Base-by-base conservation (phyloP, 2,329 filamentous ascomycete genomes). In the Diaporthe eres region DNA sequence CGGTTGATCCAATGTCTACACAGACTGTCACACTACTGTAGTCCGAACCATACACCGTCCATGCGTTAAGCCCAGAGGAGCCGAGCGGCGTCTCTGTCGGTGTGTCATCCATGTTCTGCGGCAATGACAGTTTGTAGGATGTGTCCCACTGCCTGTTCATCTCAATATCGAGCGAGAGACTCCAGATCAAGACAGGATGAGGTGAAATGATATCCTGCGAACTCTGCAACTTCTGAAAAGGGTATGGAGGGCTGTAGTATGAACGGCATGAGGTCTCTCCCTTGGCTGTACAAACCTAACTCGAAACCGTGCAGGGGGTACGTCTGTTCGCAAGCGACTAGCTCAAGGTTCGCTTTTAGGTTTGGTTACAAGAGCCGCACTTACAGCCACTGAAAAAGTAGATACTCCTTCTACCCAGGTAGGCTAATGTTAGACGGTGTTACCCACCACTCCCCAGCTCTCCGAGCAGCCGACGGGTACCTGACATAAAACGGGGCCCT, bases 351-450 rank as follows among this genome's bases (percentile, higher is more conserved):
- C 42, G 34, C n/a, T 47, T 68, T 68, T 68, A 7, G 10, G 44
- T 51, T 65, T 68, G 47, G 47, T 68, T 39, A 39, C 65, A 53
- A 55, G 47, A 68, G 65, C 47, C 65, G 65, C 47, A 53, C 47
- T 8, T 39, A 53, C 19, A 51, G 22, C 63, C 63, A 67, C 17
- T 17, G 19, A 25, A 34, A 44, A 25, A 28, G 39, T 13, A 44
- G n/a, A 42, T 22, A 55, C 19, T 55, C 15, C 3, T n/a, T 3
- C 53, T 22, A 13, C 25, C 39, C 25, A 22, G 9, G 39, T 2
- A 31, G n/a, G n/a, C 37, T 42, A 15, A 37, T 63, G 60, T 37
- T 10, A 28, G 60, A 28, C 15, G 34, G 61, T 22, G 8, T 47
- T 17, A 49, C 25, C 61, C 42, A 31, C 42, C 4, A 10, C 25